Conservation (phyloP, 2,329 filamentous ascomycete genomes). For the Colletotrichum simmondsii region DNA sequence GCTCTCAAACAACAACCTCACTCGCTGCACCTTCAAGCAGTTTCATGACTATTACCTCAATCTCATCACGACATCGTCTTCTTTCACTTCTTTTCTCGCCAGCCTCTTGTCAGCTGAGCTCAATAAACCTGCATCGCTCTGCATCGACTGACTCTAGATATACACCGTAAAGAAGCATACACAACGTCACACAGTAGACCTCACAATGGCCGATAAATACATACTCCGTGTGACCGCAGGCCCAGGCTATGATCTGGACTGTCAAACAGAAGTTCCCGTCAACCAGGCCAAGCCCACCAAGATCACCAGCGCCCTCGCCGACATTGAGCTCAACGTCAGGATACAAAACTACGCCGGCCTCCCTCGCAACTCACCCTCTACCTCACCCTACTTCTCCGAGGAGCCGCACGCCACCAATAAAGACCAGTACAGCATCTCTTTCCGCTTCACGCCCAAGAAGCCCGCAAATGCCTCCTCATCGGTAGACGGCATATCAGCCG, state of each 20-base stretch:
- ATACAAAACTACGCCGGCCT: conserved; percentile 77
- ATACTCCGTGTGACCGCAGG: conserved; percentile 86
- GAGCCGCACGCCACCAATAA: conserved; percentile 72
- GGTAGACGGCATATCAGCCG: conserved; percentile 67
- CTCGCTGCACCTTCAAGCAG: background rate
- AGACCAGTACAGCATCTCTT: conserved; percentile 88
- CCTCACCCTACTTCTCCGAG: conserved; percentile 81
- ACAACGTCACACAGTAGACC: background rate
- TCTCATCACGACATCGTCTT: background rate
- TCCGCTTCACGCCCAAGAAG: conserved; percentile 79
- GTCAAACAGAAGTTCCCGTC: conserved; percentile 80
- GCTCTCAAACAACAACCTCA: background rate
- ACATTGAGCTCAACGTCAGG: conserved; percentile 78
- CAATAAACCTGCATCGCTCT: background rate
- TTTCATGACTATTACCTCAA: background rate
- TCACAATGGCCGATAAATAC: conserved; percentile 75
- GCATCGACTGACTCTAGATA: background rate
- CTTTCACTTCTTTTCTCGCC: background rate
- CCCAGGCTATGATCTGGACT: conserved; percentile 75
- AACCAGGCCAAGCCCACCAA: conserved; percentile 73
- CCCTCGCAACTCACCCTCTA: conserved; percentile 74
- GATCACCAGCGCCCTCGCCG: conserved; percentile 73
- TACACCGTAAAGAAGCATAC: background rate
- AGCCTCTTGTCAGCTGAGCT: background rate
- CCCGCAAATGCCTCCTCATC: conserved; percentile 32